phyloP scores from a whole-genome alignment of 345 rosid genomes.

The Hibiscus syriacus region DNA sequence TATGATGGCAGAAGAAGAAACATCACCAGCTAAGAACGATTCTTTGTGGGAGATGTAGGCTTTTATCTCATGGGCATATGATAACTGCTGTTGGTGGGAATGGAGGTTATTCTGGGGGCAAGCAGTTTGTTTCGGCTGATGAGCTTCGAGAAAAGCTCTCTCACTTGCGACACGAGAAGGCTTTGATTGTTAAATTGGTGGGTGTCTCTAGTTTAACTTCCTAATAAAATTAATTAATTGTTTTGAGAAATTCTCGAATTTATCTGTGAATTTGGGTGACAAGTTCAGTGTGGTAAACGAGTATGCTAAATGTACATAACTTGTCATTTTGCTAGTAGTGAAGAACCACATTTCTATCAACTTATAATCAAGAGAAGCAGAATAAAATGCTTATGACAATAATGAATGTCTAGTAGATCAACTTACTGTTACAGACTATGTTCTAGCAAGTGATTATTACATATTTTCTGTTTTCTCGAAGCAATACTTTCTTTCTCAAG shows the following conservation, averaged over 20 bases:
- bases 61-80: slow-evolving; percentile 96
- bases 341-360: not conserved
- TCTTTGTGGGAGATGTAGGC: slow-evolving; percentile 86
- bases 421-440: not conserved
- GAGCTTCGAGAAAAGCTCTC: slow-evolving; percentile 83
- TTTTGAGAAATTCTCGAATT: not conserved
- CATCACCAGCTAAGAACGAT: slow-evolving; percentile 88
- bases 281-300: not conserved
- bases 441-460: not conserved
- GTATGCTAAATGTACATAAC: not conserved
- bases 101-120: slow-evolving; percentile 91
- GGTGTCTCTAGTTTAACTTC: slow-evolving; percentile 7
- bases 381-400: not conserved
- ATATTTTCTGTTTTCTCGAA: not conserved
- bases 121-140: slow-evolving; percentile 80
- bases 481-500: not conserved
- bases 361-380: not conserved
- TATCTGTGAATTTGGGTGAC: not conserved
- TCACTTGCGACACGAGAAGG: slow-evolving; percentile 69
- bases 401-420: not conserved
- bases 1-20: slow-evolving; percentile 77
- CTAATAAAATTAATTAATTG: not conserved
- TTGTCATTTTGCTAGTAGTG: not conserved
- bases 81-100: slow-evolving; percentile 95
- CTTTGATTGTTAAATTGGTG: slow-evolving; percentile 77